Evolutionary conservation across 345 rosid species (phyloP).

Genomic region (Brassica cretica): DNA sequence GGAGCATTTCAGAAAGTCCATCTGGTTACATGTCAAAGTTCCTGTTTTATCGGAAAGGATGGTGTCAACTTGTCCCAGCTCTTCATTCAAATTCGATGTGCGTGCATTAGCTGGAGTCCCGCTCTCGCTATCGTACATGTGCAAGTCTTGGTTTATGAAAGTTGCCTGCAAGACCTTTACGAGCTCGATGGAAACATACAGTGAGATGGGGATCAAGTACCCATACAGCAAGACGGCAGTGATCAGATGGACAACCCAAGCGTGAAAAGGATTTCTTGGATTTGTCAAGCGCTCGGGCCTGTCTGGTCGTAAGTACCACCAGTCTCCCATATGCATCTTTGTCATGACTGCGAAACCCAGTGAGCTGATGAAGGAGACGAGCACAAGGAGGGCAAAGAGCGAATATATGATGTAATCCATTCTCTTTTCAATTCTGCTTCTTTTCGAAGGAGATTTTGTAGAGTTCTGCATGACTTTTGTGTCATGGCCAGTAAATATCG

Average conservation of each 20-base stretch:
- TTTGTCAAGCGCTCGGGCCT: slow-evolving; percentile 42
- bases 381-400: slow-evolving; percentile 55
- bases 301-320: slow-evolving; percentile 67
- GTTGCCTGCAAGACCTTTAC: slow-evolving; percentile 69
- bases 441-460: slow-evolving; percentile 64
- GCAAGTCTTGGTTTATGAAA: slow-evolving; percentile 61
- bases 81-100: slow-evolving; percentile 77
- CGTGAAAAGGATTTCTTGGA: slow-evolving; percentile 44
- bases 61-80: slow-evolving; percentile 79
- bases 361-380: slow-evolving; percentile 56
- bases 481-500: slow-evolving; percentile 67
- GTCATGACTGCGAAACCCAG: slow-evolving; percentile 45
- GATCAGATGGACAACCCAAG: slow-evolving; percentile 53
- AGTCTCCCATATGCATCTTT: slow-evolving; percentile 45
- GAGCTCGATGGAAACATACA: slow-evolving; percentile 75
- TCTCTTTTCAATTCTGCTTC: slow-evolving; percentile 65
- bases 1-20: slow-evolving; percentile 80
- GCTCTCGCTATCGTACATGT: slow-evolving; percentile 63
- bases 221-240: slow-evolving; percentile 66
- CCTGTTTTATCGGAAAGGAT: slow-evolving; percentile 80
- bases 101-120: slow-evolving; percentile 62
- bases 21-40: slow-evolving; percentile 81
- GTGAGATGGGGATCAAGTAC: slow-evolving; percentile 74
- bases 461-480: slow-evolving; percentile 66
- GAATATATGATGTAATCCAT: slow-evolving; percentile 69